phyloP scores from a whole-genome alignment of 2,329 filamentous ascomycete genomes.

The Ophiocordyceps robertsii region DNA sequence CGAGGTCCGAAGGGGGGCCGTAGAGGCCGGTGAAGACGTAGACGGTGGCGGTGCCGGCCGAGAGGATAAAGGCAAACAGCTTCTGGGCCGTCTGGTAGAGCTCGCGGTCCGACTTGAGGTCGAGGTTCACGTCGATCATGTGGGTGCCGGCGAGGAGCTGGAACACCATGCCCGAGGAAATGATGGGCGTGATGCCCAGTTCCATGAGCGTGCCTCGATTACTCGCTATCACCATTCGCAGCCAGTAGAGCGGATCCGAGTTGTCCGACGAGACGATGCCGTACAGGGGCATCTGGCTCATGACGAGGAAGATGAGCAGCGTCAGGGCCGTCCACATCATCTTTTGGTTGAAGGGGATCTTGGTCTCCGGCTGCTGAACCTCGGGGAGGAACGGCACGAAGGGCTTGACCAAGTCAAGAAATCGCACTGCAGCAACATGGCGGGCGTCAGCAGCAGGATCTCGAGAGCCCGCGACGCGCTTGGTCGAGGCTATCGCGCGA shows the following conservation, averaged over 20 bases:
- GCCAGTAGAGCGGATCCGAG: constrained; percentile 97
- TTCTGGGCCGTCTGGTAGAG: constrained; percentile 99
- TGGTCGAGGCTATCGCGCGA: constrained; percentile 9
- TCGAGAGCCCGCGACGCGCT: background rate
- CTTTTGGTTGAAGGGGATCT: constrained; percentile 98
- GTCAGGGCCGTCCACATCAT: constrained; percentile 92
- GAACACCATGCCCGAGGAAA: constrained; percentile 99
- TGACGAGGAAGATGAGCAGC: constrained; percentile 96
- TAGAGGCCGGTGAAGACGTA: constrained; percentile 98
- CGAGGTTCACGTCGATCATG: constrained; percentile 99
- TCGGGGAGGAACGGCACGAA: constrained; percentile 99
- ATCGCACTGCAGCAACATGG: constrained; percentile 56
- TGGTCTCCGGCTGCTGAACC: constrained; percentile 96
- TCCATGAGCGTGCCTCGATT: constrained; percentile 96
- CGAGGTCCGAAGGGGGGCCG: constrained; percentile 89
- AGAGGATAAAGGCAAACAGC: constrained; percentile 93
- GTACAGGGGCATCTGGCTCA: constrained; percentile 99
- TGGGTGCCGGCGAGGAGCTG: constrained; percentile 98
- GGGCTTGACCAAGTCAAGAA: constrained; percentile 98
- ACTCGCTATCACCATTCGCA: constrained; percentile 99
- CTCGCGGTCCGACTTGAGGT: constrained; percentile 99
- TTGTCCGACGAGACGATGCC: constrained; percentile 98
- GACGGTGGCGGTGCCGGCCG: constrained; percentile 93
- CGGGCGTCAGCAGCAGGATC: background rate
- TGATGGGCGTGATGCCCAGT: constrained; percentile 94